Conservation (phyloP, 345 rosid genomes). For the Murraya koenigii region DNA sequence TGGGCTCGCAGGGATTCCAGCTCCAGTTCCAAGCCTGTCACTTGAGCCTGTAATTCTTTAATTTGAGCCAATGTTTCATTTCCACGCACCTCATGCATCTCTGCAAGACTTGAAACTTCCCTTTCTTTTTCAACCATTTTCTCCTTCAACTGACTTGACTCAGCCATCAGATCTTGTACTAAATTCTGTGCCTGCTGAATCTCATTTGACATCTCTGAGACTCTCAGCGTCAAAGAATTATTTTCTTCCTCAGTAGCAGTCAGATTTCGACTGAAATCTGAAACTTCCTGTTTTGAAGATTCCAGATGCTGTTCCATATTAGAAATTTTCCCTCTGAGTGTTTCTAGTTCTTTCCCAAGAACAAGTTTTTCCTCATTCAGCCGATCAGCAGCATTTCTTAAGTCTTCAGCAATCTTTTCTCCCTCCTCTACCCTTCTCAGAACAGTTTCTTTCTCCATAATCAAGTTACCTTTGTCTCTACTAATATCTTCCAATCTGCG, state of each 20-base stretch:
- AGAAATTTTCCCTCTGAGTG: conserved; percentile 36
- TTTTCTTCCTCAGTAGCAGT: conserved; percentile 48
- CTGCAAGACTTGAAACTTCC: conserved; percentile 45
- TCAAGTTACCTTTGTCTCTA: conserved; percentile 37
- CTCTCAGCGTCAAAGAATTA: conserved; percentile 44
- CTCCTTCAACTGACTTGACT: conserved; percentile 46
- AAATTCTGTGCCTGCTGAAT: conserved; percentile 45
- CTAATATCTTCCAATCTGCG: conserved; percentile 41
- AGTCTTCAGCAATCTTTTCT: conserved; percentile 42
- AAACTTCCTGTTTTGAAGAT: conserved; percentile 49
- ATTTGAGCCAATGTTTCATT: conserved; percentile 45
- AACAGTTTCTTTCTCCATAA: conserved; percentile 40
- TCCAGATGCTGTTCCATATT: conserved; percentile 54
- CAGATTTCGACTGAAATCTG: conserved; percentile 38
- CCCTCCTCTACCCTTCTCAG: conserved; percentile 43
- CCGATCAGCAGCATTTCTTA: conserved; percentile 36
- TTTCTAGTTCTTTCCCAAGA: conserved; percentile 44
- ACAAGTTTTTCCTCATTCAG: conserved; percentile 39
- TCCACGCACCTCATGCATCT: conserved; percentile 50
- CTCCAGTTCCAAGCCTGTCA: conserved; percentile 46
- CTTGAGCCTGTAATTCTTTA: conserved; percentile 39
- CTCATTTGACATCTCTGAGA: conserved; percentile 50
- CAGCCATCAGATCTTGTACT: conserved; percentile 37
- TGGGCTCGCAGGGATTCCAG: conserved; percentile 39
- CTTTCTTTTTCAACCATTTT: conserved; percentile 49